phyloP scores from a whole-genome alignment of 2,329 filamentous ascomycete genomes.

The Aspergillus brasiliensis region DNA sequence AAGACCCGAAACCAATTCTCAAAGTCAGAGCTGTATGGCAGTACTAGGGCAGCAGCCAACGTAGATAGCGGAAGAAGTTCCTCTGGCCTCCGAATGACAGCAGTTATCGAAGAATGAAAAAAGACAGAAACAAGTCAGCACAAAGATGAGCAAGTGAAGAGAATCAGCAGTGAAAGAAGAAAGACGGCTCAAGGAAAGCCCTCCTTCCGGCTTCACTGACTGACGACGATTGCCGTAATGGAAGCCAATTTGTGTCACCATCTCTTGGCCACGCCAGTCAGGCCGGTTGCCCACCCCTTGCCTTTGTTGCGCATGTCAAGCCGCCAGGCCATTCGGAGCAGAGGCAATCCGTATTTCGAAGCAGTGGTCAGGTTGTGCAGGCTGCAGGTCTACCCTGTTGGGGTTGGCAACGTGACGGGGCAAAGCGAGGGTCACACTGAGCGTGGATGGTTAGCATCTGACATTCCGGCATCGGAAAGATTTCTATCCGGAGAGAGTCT shows the following conservation, averaged over 20 bases:
- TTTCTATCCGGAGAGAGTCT: not conserved
- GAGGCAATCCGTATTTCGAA: not conserved
- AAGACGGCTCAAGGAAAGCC: not conserved
- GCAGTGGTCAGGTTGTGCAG: not conserved
- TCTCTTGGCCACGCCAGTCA: not conserved
- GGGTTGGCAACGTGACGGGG: not conserved
- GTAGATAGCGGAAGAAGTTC: not conserved
- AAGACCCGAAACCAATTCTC: no score
- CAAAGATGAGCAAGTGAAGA: no score
- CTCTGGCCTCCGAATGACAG: not conserved
- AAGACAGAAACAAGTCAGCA: not conserved
- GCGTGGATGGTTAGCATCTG: not conserved
- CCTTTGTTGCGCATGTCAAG: not conserved
- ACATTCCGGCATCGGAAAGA: not conserved
- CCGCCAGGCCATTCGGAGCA: not conserved
- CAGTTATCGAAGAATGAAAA: not conserved
- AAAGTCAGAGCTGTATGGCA: no score
- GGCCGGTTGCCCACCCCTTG: not conserved
- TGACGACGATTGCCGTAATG: constrained; percentile 3
- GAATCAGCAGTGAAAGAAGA: not conserved
- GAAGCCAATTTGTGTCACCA: not conserved
- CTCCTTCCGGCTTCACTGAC: not conserved
- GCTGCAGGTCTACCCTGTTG: not conserved
- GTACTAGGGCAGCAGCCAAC: not conserved
- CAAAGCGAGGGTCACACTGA: not conserved